These are phyloP conservation scores for Phytophthora crassamura DNA, from an alignment of 352 stramenopile species.

Conservation along the genomic window DNA sequence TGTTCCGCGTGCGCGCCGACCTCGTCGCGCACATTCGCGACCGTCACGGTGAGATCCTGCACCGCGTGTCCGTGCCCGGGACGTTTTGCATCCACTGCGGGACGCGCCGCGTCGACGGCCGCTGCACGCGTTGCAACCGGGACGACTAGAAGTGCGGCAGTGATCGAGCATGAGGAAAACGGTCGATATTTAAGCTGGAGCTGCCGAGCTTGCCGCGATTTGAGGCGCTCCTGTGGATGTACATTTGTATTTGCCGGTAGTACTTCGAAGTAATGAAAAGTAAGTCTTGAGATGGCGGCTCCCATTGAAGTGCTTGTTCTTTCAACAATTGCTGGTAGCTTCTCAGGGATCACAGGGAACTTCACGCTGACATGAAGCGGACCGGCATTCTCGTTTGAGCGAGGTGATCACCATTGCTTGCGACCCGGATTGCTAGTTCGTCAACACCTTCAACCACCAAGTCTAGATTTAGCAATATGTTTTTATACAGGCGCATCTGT, in stretches of 20 bases:
- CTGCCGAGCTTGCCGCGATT: not conserved
- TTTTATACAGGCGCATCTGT: conserved; percentile 5
- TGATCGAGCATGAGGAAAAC: conserved; percentile 1
- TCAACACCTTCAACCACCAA: conserved; percentile 29
- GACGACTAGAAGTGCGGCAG: conserved; percentile 10
- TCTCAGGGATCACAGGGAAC: not conserved
- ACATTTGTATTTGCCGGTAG: conserved; percentile 32
- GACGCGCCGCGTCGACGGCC: conserved; percentile 44
- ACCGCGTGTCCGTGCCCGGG: conserved; percentile 52
- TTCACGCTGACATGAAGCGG: conserved; percentile 14
- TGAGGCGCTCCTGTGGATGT: conserved; percentile 15
- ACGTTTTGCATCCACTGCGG: conserved; percentile 63
- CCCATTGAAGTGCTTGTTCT: not conserved
- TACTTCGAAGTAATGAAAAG: conserved; percentile 28
- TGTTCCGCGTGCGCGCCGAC: conserved; percentile 46
- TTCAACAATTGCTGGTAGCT: conserved; percentile 20
- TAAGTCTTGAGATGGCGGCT: not conserved
- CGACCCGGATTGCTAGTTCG: conserved; percentile 11
- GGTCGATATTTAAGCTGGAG: conserved; percentile 38
- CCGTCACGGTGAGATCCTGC: conserved; percentile 60
- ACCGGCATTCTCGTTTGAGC: conserved; percentile 17
- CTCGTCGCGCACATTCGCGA: conserved; percentile 65
- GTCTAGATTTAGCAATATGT: not conserved
- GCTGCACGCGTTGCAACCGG: conserved; percentile 47
- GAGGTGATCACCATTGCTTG: not conserved